A percentile compares a stretch with the other conserved stretches of the same genome.
These are phyloP conservation scores for Lentinula novae-zelandiae DNA, from an alignment of 1,284 basidiomycete species.

Conservation along the genomic window DNA sequence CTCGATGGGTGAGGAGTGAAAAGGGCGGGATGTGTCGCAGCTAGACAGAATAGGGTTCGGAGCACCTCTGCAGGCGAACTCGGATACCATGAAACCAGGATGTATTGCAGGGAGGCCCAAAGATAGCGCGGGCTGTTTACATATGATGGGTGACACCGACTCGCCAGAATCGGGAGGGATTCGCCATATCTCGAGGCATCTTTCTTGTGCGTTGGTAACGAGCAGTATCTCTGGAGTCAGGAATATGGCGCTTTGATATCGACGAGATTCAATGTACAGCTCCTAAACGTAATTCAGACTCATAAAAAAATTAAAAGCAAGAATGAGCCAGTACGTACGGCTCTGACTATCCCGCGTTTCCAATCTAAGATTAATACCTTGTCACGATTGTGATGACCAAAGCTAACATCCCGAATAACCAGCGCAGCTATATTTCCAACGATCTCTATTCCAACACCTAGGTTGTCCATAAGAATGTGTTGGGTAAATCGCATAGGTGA, in stretches of 20 bases:
- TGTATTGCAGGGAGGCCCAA: background rate
- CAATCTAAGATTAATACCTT: constrained; percentile 11
- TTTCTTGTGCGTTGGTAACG: constrained; percentile 7
- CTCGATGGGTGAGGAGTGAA: constrained; percentile 7
- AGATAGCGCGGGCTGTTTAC: background rate
- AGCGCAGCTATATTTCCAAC: constrained; percentile 7
- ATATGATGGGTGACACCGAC: background rate
- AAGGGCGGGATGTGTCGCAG: constrained; percentile 1
- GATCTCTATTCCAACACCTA: constrained; percentile 11
- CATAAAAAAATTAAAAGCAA: background rate
- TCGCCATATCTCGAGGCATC: constrained; percentile 11
- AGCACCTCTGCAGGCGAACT: constrained; percentile 12
- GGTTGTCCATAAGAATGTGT: background rate
- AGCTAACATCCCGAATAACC: constrained; percentile 5
- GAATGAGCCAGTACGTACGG: background rate
- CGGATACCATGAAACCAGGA: constrained; percentile 1
- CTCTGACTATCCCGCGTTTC: constrained; percentile 7
- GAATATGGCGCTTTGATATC: constrained; percentile 12
- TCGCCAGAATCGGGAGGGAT: background rate
- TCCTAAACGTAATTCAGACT: background rate
- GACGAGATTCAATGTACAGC: constrained; percentile 1
- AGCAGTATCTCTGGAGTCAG: constrained; percentile 6
- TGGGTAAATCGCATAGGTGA: constrained; percentile 7
- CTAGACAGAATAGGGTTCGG: constrained; percentile 5
- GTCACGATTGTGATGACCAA: constrained; percentile 1